phyloP scores from a whole-genome alignment of 2,329 filamentous ascomycete species.

The Nannizzia gypsea region DNA sequence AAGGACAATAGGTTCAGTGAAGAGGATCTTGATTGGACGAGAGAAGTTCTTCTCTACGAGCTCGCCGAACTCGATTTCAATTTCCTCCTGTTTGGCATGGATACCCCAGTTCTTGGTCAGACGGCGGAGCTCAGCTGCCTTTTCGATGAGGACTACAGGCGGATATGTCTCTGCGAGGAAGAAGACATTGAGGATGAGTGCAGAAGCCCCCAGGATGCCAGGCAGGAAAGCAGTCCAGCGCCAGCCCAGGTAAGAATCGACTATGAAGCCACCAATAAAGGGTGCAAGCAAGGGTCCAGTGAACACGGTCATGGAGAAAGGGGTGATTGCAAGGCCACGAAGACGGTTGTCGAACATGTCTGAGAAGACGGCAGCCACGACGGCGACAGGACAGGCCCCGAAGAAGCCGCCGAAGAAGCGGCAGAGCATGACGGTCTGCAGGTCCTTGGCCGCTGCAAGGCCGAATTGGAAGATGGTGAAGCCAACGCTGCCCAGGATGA shows the following conservation, averaged over 20 bases:
- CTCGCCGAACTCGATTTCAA: slow-evolving; percentile 42
- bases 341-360: slow-evolving; percentile 44
- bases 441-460: slow-evolving; percentile 39
- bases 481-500: slow-evolving; percentile 40
- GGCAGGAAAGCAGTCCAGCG: slow-evolving; percentile 45
- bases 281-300: slow-evolving; percentile 42
- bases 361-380: slow-evolving; percentile 45
- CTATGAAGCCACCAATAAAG: slow-evolving; percentile 45
- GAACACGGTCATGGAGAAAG: slow-evolving; percentile 44
- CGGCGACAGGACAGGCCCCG: slow-evolving; percentile 42
- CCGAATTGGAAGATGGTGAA: slow-evolving; percentile 41
- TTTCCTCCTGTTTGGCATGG: slow-evolving; percentile 47
- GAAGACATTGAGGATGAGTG: slow-evolving; percentile 38
- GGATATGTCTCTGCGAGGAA: slow-evolving; percentile 49
- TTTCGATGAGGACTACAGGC: slow-evolving; percentile 45
- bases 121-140: slow-evolving; percentile 44
- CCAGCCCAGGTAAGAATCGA: slow-evolving; percentile 41
- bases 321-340: slow-evolving; percentile 36
- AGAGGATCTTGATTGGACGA: slow-evolving; percentile 34
- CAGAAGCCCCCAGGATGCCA: slow-evolving; percentile 45
- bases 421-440: slow-evolving; percentile 43
- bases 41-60: slow-evolving; percentile 43
- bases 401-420: slow-evolving; percentile 45
- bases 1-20: slow-evolving; percentile 35
- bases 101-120: slow-evolving; percentile 50